These are phyloP conservation scores for Ogataea pilisensis DNA, from an alignment of 805 yeast species.

Conservation along the genomic window DNA sequence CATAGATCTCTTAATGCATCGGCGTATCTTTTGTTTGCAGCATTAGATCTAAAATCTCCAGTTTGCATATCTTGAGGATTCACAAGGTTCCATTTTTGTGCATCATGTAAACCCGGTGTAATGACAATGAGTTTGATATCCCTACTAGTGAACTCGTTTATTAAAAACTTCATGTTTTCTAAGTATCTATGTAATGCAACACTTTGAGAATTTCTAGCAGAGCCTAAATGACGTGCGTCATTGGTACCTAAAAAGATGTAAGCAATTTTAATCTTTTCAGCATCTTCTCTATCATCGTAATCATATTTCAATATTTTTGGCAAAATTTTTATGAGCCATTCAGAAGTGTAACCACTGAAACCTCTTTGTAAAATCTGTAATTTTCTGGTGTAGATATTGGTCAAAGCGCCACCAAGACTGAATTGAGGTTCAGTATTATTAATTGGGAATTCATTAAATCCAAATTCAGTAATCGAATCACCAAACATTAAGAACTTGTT, in stretches of 20 bases:
- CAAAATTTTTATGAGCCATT: slow-evolving; percentile 49
- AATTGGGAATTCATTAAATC: slow-evolving; percentile 22
- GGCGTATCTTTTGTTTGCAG: slow-evolving; percentile 44
- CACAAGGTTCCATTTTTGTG: slow-evolving; percentile 34
- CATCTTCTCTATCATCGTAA: slow-evolving; percentile 30
- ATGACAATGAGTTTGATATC: slow-evolving; percentile 53
- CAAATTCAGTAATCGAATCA: slow-evolving; percentile 34
- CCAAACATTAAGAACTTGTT: slow-evolving; percentile 32
- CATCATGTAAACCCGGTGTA: slow-evolving; percentile 59
- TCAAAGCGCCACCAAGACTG: slow-evolving; percentile 29
- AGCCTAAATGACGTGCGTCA: slow-evolving; percentile 43
- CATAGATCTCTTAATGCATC: slow-evolving; percentile 48
- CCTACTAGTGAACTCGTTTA: slow-evolving; percentile 35
- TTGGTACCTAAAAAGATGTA: slow-evolving; percentile 80
- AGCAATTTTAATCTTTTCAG: slow-evolving; percentile 34
- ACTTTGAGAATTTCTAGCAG: slow-evolving; percentile 34
- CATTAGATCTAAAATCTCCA: slow-evolving; percentile 45
- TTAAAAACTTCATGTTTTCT: slow-evolving; percentile 43
- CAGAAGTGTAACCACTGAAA: slow-evolving; percentile 68
- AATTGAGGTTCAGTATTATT: slow-evolving; percentile 14
- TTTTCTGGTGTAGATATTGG: slow-evolving; percentile 48
- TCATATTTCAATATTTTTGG: slow-evolving; percentile 50
- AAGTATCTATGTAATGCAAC: slow-evolving; percentile 50
- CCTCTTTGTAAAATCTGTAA: slow-evolving; percentile 74
- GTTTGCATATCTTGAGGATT: slow-evolving; percentile 32